Base-by-base conservation (phyloP, 1,139 yeast genomes). In the Suhomyces chickasaworum region DNA sequence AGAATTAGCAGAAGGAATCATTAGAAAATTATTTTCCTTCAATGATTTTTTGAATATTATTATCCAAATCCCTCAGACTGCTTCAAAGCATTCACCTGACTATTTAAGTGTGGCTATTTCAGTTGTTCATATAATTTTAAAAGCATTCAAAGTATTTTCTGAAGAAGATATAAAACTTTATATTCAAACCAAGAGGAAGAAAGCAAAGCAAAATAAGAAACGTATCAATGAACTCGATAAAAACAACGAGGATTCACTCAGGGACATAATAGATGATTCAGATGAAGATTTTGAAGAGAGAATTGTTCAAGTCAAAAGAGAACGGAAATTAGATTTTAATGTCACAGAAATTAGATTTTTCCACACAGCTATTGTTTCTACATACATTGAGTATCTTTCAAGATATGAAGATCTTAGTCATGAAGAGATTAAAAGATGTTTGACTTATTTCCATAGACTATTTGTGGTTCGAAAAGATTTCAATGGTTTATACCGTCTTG, bases 401-500 rank as follows among this genome's bases (percentile, higher is more conserved):
- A 73, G 85, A 51, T 89, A 73, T 59, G 73, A 71, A 44, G 96
- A 90, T 50, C 66, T 91, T 41, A 67, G 77, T 1, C 80, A 78
- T 43, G 75, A 69, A 10, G 85, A 85, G 47, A 70, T 93, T 40
- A 84, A 83, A 56, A 75, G 78, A 48, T 83, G 86, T 17, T 61
- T 93, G 23, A 73, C 84, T 1, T 91, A 82, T 60, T 83, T 90
- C 58, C 90, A 89, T 59, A 72, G 89, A 32, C 65, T 89, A 0
- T 83, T 90, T 55, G 84, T 85, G 44, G 60, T 69, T 0, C 75
- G 82, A 48, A 77, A 82, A 30, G 86, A 84, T 50, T 79, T 77
- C 48, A 81, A 82, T 30, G 77, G 83, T 10, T 69, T 91, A 34
- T 86, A 76, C 58, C 73, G 97, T 39, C 64, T 93, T 32, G 97